phyloP scores from a whole-genome alignment of 768 basidiomycete genomes.

The Boletus pseudopeckii region DNA sequence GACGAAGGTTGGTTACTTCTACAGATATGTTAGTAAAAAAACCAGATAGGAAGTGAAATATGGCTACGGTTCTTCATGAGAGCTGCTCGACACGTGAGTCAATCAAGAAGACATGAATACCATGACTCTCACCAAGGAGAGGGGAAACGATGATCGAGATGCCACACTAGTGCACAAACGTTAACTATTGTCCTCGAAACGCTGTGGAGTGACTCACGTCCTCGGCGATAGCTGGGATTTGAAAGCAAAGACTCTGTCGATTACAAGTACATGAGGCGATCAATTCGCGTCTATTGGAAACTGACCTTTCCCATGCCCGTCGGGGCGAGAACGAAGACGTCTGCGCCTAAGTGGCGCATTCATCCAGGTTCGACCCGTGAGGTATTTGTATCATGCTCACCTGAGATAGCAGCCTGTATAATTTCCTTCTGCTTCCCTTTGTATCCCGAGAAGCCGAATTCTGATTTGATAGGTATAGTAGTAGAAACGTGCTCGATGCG shows the following conservation, averaged over 20 bases:
- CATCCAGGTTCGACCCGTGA: neutral
- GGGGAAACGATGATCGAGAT: conserved; percentile 77
- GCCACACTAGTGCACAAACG: conserved; percentile 45
- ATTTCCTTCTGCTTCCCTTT: conserved; percentile 80
- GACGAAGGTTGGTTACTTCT: conserved; percentile 65
- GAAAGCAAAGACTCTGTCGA: conserved; percentile 76
- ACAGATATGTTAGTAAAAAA: conserved; percentile 6
- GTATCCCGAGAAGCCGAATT: conserved; percentile 64
- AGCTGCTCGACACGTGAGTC: conserved; percentile 40
- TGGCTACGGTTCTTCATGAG: conserved; percentile 77
- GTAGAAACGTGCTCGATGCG: neutral
- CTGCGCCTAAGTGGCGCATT: conserved; percentile 43
- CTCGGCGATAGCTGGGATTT: conserved; percentile 71
- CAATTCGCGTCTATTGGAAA: neutral
- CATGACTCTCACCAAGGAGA: conserved; percentile 52
- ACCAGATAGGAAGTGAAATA: neutral
- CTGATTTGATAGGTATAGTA: conserved; percentile 33
- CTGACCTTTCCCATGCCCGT: conserved; percentile 86
- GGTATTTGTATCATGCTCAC: conserved; percentile 31
- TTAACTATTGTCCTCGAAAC: neutral
- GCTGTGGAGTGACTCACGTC: conserved; percentile 36
- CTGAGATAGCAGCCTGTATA: conserved; percentile 63
- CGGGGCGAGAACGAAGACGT: conserved; percentile 78
- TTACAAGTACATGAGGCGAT: neutral
- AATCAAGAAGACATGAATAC: neutral